These are phyloP conservation scores for Heliosperma pusillum DNA, from an alignment of 148 eudicot species.

Conservation along the genomic window DNA sequence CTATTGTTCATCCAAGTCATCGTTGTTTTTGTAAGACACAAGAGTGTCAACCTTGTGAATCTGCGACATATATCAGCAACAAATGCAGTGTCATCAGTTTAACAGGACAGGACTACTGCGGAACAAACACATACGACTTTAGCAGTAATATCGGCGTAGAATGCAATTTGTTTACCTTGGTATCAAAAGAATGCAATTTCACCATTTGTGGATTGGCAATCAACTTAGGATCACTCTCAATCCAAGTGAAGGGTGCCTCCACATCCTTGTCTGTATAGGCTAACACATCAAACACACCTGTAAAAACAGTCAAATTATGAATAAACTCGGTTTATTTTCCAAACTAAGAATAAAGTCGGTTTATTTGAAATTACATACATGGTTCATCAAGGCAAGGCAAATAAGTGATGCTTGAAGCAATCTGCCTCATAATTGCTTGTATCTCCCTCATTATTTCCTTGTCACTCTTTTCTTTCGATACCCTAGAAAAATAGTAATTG, in stretches of 20 bases:
- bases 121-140: too few relatives aligned
- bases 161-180: conserved; percentile 52
- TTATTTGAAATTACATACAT: conserved; percentile 74
- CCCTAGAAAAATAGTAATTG: conserved; percentile 36
- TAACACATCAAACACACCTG: conserved; percentile 90
- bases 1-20: conserved; percentile 64
- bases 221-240: conserved; percentile 93
- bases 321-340: too few relatives aligned
- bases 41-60: conserved; percentile 92
- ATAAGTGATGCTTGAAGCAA: conserved; percentile 92
- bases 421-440: conserved; percentile 98
- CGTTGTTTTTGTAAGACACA: conserved; percentile 81
- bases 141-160: too few relatives aligned
- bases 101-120: not conserved
- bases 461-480: conserved; percentile 93
- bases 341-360: too few relatives aligned
- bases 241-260: conserved; percentile 85
- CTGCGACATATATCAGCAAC: conserved; percentile 36
- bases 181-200: conserved; percentile 86
- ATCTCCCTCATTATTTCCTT: conserved; percentile 99
- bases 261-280: conserved; percentile 88
- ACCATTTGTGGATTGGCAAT: conserved; percentile 94
- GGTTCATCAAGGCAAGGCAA: conserved; percentile 97
- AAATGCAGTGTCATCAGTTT: not conserved
- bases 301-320: too few relatives aligned